Conservation (phyloP, 345 rosid genomes). For the Kandelia obovata region DNA sequence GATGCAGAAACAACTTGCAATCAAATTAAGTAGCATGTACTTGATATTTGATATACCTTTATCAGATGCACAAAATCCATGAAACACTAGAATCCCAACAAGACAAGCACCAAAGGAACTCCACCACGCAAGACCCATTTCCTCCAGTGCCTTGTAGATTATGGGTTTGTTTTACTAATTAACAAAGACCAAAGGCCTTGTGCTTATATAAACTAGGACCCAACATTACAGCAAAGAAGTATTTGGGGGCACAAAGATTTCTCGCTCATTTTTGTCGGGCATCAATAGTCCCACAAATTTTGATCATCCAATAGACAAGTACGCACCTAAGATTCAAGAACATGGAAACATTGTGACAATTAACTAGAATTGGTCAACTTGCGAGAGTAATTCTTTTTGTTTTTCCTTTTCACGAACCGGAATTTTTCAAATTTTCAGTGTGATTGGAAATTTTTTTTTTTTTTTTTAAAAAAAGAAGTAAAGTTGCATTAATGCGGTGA, state of each 20-base stretch:
- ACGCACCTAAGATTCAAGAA: slow-evolving; percentile 6
- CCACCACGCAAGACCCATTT: not conserved
- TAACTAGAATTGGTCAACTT: not conserved
- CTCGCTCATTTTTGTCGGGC: slow-evolving; percentile 9
- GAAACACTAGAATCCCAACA: slow-evolving; percentile 12
- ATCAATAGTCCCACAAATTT: not conserved
- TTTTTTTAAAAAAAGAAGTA: no score
- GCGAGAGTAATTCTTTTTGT: no score
- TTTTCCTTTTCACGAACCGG: no score
- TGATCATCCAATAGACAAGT: not conserved
- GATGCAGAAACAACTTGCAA: no score
- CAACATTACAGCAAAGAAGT: slow-evolving; percentile 21
- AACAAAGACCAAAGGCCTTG: not conserved
- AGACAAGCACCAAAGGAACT: not conserved
- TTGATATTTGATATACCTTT: slow-evolving; percentile 10
- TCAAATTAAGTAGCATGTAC: no score
- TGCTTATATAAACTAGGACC: slow-evolving; percentile 1
- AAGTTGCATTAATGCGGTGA: no score
- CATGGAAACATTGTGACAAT: slow-evolving; percentile 4
- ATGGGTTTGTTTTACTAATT: not conserved
- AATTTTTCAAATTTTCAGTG: no score
- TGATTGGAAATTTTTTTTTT: no score
- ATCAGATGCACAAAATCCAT: slow-evolving; percentile 14
- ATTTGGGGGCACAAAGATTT: slow-evolving; percentile 19
- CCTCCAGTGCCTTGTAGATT: not conserved